Conservation (phyloP, 2,329 filamentous ascomycete species). For the Didymella pinodella region DNA sequence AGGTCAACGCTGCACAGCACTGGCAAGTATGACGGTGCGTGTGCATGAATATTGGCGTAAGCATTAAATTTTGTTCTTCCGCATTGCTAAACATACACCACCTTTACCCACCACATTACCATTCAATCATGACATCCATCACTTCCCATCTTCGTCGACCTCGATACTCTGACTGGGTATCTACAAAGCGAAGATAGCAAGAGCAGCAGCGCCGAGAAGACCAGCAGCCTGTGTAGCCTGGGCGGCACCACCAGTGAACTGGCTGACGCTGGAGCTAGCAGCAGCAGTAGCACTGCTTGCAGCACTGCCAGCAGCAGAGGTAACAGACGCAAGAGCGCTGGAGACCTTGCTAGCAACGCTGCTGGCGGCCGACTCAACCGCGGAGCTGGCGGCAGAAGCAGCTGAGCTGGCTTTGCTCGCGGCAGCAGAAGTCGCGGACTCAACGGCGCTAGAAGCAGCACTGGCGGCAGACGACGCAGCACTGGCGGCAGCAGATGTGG, state of each 20-base stretch:
- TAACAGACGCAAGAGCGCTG: conserved; percentile 6
- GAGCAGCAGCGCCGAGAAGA: conserved; percentile 45
- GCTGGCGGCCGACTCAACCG: conserved; percentile 21
- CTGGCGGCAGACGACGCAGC: conserved; percentile 19
- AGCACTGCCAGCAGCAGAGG: background rate
- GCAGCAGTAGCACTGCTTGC: conserved; percentile 13
- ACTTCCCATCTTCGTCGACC: background rate
- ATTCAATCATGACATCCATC: background rate
- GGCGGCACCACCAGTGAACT: conserved; percentile 48
- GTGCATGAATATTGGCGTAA: background rate
- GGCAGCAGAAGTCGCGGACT: conserved; percentile 16
- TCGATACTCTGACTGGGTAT: conserved; percentile 5
- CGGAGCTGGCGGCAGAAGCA: conserved; percentile 22
- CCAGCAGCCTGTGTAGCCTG: conserved; percentile 46
- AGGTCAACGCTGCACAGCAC: no score
- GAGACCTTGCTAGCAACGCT: conserved; percentile 20
- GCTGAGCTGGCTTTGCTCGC: conserved; percentile 2
- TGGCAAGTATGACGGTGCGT: background rate
- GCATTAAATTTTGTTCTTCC: background rate
- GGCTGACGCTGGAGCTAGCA: conserved; percentile 26
- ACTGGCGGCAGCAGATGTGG: conserved; percentile 18
- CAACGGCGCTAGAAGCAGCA: conserved; percentile 13
- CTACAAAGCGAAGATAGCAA: conserved; percentile 50
- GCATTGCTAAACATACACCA: background rate
- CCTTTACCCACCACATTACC: background rate